Percentiles rank a stretch among this genome's conserved stretches.
Evolutionary conservation across 2,329 filamentous ascomycete species (phyloP).

Genomic region (Apiospora sp.): DNA sequence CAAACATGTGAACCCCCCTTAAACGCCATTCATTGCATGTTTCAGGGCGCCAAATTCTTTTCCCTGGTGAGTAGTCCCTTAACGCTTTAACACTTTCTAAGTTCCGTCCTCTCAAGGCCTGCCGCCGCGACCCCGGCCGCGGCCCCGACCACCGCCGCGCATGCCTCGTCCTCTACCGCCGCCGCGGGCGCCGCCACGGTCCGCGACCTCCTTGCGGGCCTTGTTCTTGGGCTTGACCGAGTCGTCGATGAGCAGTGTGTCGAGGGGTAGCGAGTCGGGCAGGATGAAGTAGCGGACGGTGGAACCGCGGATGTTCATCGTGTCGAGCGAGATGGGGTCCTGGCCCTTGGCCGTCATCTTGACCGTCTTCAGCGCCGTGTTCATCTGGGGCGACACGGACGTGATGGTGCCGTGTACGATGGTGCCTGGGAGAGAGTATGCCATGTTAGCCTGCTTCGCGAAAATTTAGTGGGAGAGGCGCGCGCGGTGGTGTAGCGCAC

Average conservation of each 20-base stretch:
- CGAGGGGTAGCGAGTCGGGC: conserved; percentile 91
- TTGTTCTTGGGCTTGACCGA: conserved; percentile 99
- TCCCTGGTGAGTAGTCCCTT: conserved; percentile 13
- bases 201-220: conserved; percentile 86
- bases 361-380: conserved; percentile 92
- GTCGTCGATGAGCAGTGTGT: conserved; percentile 95
- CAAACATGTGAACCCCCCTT: conserved; percentile 9
- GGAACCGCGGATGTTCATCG: conserved; percentile 95
- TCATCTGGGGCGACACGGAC: conserved; percentile 97
- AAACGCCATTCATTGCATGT: conserved; percentile 20
- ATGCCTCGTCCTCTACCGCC: conserved; percentile 62
- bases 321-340: conserved; percentile 87
- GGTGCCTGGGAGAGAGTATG: conserved; percentile 67
- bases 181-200: conserved; percentile 64
- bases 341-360: conserved; percentile 95
- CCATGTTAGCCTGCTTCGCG: neutral
- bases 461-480: neutral
- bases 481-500: neutral
- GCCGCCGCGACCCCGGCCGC: conserved; percentile 59
- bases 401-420: conserved; percentile 97
- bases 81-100: neutral
- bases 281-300: conserved; percentile 98
- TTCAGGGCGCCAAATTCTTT: neutral
- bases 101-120: conserved; percentile 19
- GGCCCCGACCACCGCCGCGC: conserved; percentile 59